Percentiles rank a stretch among this genome's conserved stretches.
Conservation (phyloP, 2,329 filamentous ascomycete genomes). For the Stemphylium beticola region DNA sequence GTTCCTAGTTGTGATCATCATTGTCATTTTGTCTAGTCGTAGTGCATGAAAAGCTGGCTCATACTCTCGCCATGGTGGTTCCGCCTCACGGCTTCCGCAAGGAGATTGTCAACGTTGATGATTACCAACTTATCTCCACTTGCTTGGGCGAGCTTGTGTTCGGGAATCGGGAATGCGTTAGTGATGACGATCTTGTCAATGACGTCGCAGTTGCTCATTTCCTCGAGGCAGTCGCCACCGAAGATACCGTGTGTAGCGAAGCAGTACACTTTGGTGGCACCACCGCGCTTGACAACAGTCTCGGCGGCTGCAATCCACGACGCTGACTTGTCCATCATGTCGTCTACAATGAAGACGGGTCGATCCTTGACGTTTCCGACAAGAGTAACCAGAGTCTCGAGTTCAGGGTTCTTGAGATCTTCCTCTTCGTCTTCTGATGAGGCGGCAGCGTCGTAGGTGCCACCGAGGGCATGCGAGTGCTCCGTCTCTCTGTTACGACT, state of each 20-base stretch:
- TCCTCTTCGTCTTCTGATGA: constrained; percentile 94
- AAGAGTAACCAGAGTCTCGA: constrained; percentile 96
- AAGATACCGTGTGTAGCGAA: constrained; percentile 97
- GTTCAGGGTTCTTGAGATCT: constrained; percentile 75
- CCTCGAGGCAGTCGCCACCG: constrained; percentile 84
- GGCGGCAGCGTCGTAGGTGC: constrained; percentile 80
- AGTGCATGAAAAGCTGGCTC: constrained; percentile 57
- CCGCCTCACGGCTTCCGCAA: constrained; percentile 90
- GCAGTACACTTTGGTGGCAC: constrained; percentile 93
- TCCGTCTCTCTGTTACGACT: constrained; percentile 43
- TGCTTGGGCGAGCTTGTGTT: constrained; percentile 71
- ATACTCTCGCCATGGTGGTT: constrained; percentile 96
- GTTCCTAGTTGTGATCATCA: neutral
- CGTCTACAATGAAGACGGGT: constrained; percentile 92
- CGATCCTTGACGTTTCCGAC: constrained; percentile 90
- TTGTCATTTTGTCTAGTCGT: constrained; percentile 32
- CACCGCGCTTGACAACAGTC: constrained; percentile 90
- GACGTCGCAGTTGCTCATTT: constrained; percentile 89
- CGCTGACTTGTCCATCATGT: constrained; percentile 97
- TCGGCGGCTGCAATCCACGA: constrained; percentile 98
- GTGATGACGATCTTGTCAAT: constrained; percentile 95
- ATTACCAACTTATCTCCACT: constrained; percentile 77
- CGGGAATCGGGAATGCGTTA: constrained; percentile 92
- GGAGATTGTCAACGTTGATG: constrained; percentile 83
- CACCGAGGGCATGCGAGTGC: constrained; percentile 77